phyloP scores from a whole-genome alignment of 805 yeast genomes.

The Candida berthetii region DNA sequence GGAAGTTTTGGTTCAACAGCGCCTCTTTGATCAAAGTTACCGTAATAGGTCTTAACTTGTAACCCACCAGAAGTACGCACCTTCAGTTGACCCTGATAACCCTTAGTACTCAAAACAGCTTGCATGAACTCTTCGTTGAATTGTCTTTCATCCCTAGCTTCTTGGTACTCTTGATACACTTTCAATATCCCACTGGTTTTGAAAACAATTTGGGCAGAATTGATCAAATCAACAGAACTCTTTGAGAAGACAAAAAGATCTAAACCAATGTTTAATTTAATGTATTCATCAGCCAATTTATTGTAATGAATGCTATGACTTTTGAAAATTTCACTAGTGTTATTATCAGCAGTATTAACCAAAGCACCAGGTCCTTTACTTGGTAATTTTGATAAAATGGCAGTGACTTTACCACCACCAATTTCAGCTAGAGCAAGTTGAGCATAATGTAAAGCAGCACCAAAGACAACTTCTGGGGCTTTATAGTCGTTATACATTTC shows the following conservation, averaged over 20 bases:
- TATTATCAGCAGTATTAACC: constrained; percentile 25
- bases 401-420: constrained; percentile 83
- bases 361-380: constrained; percentile 76
- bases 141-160: constrained; percentile 63
- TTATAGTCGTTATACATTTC: constrained; percentile 32
- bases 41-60: constrained; percentile 72
- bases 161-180: constrained; percentile 60
- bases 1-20: constrained; percentile 68
- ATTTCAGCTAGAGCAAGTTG: constrained; percentile 47
- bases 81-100: constrained; percentile 78
- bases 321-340: constrained; percentile 42
- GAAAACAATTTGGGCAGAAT: constrained; percentile 56
- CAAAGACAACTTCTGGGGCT: constrained; percentile 59
- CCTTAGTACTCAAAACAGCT: constrained; percentile 45
- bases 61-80: constrained; percentile 85
- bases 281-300: constrained; percentile 49
- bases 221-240: constrained; percentile 65
- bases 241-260: constrained; percentile 70
- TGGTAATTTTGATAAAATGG: constrained; percentile 65
- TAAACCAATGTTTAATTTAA: constrained; percentile 58
- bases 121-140: constrained; percentile 55
- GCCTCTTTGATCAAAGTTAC: constrained; percentile 36
- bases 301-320: constrained; percentile 60
- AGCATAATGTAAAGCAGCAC: constrained; percentile 73
- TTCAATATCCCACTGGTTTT: constrained; percentile 68